Evolutionary conservation across 257 asterid species (phyloP), one percentile per base, ranked within the genome.

Genomic region (Solanum virginianum): DNA sequence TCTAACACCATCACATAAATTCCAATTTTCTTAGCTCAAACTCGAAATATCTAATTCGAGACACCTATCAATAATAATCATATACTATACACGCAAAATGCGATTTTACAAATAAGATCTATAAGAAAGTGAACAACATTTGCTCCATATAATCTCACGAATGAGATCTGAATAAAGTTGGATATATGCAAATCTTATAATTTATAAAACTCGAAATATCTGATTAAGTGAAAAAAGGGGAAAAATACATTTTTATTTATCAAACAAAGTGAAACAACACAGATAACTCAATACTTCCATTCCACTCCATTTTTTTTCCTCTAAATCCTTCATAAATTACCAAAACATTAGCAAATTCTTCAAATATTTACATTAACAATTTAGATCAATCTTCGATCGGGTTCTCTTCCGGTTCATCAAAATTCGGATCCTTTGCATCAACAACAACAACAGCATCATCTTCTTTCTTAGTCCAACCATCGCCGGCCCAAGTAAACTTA

Each of bases 401-500:
- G 9, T 32, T 59, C 24, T 57, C 80, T 0, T 90, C 92, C 10
- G 93, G 88, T 80, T 94, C 97, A 47, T 91, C 96, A 66, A 85
- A 90, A 88, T 92, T 91, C 0, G 93, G 96, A 62, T 93, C 94
- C 6, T 93, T 91, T 65, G 88, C 90, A 80, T 92, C 95, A 59
- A 91, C 18, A 53, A 87, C 89, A 29, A 8, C 47, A 66, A 16
- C 74, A 66, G 6, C 74, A 66, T 17, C 20, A 13, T 29, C 55
- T n/a, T 85, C 90, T 84, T 88, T 88, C 66, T 62, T 89, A 83
- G 72, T 24, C 84, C 69, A 94, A 89, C 94, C 98, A 71, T 92
- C 98, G 79, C 98, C 98, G 55, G 89, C 87, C 98, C 98, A 95
- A 6, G 98, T 95, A 90, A 89, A 95, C 88, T 92, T 95, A 22